These are phyloP conservation scores for Kluyveromyces starmeri DNA, from an alignment of 805 yeast species.

Conservation along the genomic window DNA sequence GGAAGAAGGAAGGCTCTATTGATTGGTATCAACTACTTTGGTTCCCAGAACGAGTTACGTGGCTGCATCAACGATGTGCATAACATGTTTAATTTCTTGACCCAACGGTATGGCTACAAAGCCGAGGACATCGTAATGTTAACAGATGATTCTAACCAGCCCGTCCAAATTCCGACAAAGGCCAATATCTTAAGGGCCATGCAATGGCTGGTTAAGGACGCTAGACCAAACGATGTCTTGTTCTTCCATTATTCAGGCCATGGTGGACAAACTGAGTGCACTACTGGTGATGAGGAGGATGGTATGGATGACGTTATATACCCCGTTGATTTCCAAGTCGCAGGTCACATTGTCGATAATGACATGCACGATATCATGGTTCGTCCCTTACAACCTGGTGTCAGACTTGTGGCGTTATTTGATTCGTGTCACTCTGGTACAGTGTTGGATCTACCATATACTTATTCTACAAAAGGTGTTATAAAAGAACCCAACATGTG, in stretches of 20 bases:
- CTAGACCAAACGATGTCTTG: constrained; percentile 66
- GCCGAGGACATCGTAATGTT: constrained; percentile 50
- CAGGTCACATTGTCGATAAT: constrained; percentile 69
- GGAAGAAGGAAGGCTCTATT: constrained; percentile 69
- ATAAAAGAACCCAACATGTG: constrained; percentile 72
- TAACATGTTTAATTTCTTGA: constrained; percentile 40
- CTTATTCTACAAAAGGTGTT: constrained; percentile 76
- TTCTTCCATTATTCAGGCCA: constrained; percentile 85
- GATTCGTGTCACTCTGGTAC: constrained; percentile 88
- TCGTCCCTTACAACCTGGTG: constrained; percentile 59
- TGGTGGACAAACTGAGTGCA: constrained; percentile 67
- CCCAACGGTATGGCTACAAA: constrained; percentile 37
- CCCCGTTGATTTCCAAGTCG: constrained; percentile 60
- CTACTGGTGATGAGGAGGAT: constrained; percentile 66
- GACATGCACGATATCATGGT: constrained; percentile 66
- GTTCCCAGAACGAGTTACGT: constrained; percentile 47
- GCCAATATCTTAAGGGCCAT: constrained; percentile 68
- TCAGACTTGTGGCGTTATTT: constrained; percentile 67
- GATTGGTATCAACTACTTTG: constrained; percentile 72
- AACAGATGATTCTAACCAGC: constrained; percentile 46
- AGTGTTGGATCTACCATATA: constrained; percentile 69
- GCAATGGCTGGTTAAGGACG: constrained; percentile 71
- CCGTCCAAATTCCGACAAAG: constrained; percentile 49
- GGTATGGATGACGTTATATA: constrained; percentile 66
- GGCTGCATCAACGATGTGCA: constrained; percentile 79